These are phyloP conservation scores for Leccinum boreale DNA, from an alignment of 768 basidiomycete species.

Conservation along the genomic window DNA sequence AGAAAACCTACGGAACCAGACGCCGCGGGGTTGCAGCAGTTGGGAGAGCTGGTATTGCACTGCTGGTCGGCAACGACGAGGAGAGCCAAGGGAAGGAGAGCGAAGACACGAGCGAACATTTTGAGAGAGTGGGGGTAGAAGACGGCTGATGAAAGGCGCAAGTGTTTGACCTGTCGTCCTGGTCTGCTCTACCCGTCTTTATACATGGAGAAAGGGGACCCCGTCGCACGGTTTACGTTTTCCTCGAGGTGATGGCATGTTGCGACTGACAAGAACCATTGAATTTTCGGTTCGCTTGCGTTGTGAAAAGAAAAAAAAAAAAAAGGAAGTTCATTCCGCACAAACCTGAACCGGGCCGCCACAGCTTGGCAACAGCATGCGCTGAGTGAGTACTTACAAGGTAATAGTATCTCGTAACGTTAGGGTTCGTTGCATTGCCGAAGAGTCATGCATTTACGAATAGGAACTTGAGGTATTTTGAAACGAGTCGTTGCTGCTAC, in stretches of 20 bases:
- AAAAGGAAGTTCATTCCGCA: too few relatives aligned
- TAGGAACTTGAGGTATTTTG: too few relatives aligned
- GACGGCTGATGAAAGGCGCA: not conserved
- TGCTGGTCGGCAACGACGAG: slow-evolving; percentile 7
- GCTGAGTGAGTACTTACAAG: too few relatives aligned
- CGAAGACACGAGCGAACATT: slow-evolving; percentile 20
- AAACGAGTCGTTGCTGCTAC: too few relatives aligned
- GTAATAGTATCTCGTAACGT: too few relatives aligned
- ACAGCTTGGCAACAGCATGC: too few relatives aligned
- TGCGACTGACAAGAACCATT: too few relatives aligned
- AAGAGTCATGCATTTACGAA: too few relatives aligned
- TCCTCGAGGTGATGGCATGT: not conserved
- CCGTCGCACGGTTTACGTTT: not conserved
- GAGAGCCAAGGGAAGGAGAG: slow-evolving; percentile 17
- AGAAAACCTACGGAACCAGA: not conserved
- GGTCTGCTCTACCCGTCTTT: not conserved
- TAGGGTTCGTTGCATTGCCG: too few relatives aligned
- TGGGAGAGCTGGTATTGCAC: slow-evolving; percentile 9
- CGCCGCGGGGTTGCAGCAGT: slow-evolving; percentile 11
- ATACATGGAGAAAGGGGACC: not conserved
- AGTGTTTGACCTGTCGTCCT: not conserved
- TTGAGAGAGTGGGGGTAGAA: not conserved
- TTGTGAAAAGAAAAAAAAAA: too few relatives aligned
- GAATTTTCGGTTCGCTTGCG: too few relatives aligned
- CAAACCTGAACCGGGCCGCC: too few relatives aligned